Evolutionary conservation across 2,329 filamentous ascomycete genomes (phyloP).

Genomic region (Botryotinia narcissicola): DNA sequence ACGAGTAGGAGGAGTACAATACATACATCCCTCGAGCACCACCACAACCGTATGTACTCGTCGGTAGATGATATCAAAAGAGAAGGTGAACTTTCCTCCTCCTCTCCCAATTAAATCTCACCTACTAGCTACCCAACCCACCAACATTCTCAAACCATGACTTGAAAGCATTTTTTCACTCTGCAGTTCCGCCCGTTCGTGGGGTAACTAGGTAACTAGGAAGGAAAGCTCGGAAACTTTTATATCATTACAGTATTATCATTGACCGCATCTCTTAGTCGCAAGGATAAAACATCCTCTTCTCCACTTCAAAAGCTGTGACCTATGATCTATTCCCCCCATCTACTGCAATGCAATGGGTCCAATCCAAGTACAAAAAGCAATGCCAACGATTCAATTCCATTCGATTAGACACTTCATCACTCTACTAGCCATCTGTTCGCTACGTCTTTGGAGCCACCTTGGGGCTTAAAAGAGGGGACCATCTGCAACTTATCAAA

Average conservation of each 20-base stretch:
- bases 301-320: slow-evolving; percentile 9
- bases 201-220: neutral
- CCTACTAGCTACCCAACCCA: neutral
- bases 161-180: neutral
- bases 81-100: neutral
- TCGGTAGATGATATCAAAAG: neutral
- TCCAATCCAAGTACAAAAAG: neutral
- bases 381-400: neutral
- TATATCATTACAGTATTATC: neutral
- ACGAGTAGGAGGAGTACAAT: neutral
- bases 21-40: neutral
- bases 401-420: slow-evolving; percentile 8
- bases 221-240: neutral
- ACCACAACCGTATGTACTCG: neutral
- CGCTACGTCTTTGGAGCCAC: neutral
- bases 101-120: no score
- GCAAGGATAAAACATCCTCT: neutral
- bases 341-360: neutral
- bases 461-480: neutral
- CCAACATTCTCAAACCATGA: neutral
- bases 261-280: neutral
- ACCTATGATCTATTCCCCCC: neutral
- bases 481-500: neutral
- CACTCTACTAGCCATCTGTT: neutral
- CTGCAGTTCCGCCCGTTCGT: neutral